These are phyloP conservation scores for Amanita muscaria DNA, from an alignment of 768 basidiomycete species.

Conservation along the genomic window DNA sequence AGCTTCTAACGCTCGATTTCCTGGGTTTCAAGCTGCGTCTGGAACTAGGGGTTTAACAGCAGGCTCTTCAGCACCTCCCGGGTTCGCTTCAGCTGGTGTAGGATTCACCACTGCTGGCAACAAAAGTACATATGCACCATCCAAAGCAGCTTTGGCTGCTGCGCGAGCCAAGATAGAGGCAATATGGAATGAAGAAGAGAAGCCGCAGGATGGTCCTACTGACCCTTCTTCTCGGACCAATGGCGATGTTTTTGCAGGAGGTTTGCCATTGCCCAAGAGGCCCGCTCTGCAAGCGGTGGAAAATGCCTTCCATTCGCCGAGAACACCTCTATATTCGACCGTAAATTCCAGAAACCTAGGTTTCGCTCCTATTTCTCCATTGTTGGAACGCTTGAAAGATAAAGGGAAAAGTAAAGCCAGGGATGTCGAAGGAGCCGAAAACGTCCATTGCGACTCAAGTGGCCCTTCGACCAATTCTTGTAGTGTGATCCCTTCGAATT, in stretches of 20 bases:
- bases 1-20: constrained; percentile 17
- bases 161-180: constrained; percentile 42
- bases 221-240: constrained; percentile 8
- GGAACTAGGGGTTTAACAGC: constrained; percentile 19
- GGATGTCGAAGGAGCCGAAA: neutral
- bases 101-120: constrained; percentile 27
- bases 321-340: constrained; percentile 26
- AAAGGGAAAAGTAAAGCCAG: neutral
- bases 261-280: constrained; percentile 23
- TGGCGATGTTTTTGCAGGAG: constrained; percentile 21
- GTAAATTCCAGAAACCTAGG: constrained; percentile 8
- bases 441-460: neutral
- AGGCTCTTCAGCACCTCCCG: constrained; percentile 1
- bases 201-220: constrained; percentile 4
- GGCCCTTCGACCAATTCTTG: neutral
- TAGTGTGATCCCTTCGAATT: neutral
- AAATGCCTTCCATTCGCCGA: constrained; percentile 28
- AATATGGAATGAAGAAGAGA: constrained; percentile 37
- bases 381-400: neutral
- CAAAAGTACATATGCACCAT: constrained; percentile 39
- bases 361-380: constrained; percentile 8
- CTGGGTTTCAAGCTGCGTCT: constrained; percentile 32
- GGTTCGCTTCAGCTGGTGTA: constrained; percentile 2
- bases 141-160: constrained; percentile 42
- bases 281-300: constrained; percentile 29